Base-by-base conservation (phyloP, 495 filamentous ascomycete genomes). In the Physcia stellaris region DNA sequence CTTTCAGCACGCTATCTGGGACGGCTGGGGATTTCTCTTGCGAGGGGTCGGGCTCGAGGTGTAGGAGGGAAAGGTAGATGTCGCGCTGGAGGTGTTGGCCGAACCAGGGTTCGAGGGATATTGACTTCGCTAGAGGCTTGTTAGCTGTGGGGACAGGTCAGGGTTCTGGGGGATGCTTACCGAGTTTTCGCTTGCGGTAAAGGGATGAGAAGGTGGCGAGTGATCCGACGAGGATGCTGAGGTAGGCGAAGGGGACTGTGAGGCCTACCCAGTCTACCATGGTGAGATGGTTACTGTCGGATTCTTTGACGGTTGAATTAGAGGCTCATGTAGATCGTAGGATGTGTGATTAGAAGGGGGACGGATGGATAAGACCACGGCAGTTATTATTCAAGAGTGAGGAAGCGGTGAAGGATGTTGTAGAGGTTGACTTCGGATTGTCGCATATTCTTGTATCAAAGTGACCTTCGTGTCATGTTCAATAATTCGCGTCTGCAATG, bases 51-150 rank as follows among this genome's bases (percentile, higher is more conserved):
- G 80, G 80, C 42, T 90, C 82, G 49, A 86, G 69, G 57, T 96
- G 87, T 6, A 95, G 67, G 24, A 98, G 78, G 21, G 84, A 82
- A 42, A 92, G 75, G 65, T 98, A 98, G 51, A 98, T 77, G 58
- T 96, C 85, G 49, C 87, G 83, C 58, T 88, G 80, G 26, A 87
- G 63, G 55, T 98, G 87, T 24, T 82, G 67, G 13, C 75, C 75
- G 59, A 96, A 96, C 88, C 88, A 98, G 55, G 87, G 83, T 45
- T 77, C 84, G 29, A 96, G 69, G 41, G 80, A 79, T 23, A 80
- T 75, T 42, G 80, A 77, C 62, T 83, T 75, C 44, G 67, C 81
- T 84, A 43, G 45, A 49, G 27, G 29, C 13, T 12, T 32, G 35
- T 59, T 37, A 54, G 47, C 40, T 15, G 37, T 18, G 18, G 20